A percentile compares a stretch with the other conserved stretches of the same genome.
Evolutionary conservation across 495 filamentous ascomycete species (phyloP).

Genomic region (Extremus antarcticus): DNA sequence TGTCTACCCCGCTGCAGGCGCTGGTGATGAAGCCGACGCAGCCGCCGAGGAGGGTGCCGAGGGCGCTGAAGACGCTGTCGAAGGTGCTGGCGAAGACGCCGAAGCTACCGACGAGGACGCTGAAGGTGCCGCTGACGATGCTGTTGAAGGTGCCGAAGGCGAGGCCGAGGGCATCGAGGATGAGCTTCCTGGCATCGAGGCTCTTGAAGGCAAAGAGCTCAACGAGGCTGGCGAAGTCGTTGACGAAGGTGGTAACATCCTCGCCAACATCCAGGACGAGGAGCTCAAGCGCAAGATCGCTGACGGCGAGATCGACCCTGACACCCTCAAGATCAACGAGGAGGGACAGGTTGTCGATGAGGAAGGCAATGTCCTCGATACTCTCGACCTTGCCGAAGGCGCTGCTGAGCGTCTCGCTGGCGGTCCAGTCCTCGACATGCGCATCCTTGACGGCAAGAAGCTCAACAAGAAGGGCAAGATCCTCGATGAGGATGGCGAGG

Average conservation of each 20-base stretch:
- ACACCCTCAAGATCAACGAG: conserved; percentile 46
- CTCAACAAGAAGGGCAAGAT: conserved; percentile 48
- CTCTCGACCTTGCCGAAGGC: conserved; percentile 35
- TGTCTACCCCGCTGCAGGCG: conserved; percentile 25
- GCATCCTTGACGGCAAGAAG: conserved; percentile 41
- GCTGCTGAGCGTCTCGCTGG: conserved; percentile 33
- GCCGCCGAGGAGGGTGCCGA: conserved; percentile 25
- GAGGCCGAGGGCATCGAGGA: conserved; percentile 29
- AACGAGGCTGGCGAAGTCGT: conserved; percentile 47
- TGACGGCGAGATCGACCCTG: conserved; percentile 24
- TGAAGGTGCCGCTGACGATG: conserved; percentile 16
- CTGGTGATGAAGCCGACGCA: conserved; percentile 11
- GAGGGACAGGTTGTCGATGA: conserved; percentile 51
- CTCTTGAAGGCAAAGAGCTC: conserved; percentile 47
- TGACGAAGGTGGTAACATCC: conserved; percentile 31
- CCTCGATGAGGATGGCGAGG: conserved; percentile 43
- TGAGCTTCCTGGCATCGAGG: conserved; percentile 44
- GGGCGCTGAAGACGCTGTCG: conserved; percentile 19
- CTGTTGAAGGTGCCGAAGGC: conserved; percentile 21
- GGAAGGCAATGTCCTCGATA: conserved; percentile 49
- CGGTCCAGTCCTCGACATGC: conserved; percentile 31
- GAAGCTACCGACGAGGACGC: conserved; percentile 23
- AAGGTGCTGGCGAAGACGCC: conserved; percentile 25
- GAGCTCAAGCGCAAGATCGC: conserved; percentile 25
- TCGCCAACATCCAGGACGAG: conserved; percentile 32